Conservation (phyloP, 73 alveolate species). For the Diophrys sp. region DNA sequence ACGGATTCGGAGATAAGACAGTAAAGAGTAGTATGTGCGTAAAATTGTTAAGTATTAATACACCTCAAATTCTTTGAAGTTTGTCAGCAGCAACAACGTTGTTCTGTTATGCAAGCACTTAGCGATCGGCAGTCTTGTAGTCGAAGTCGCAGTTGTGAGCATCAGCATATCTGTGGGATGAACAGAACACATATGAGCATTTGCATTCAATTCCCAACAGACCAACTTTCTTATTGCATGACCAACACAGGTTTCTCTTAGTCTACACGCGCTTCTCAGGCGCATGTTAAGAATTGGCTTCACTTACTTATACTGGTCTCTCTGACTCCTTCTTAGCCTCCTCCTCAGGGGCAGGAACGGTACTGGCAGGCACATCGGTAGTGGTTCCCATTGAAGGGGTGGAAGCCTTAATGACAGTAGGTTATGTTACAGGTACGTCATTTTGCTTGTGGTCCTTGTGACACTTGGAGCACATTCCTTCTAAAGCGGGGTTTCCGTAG, state of each 20-base stretch:
- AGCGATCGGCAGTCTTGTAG: constrained; percentile 19
- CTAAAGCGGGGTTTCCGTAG: constrained; percentile 36
- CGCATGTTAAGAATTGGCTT: background rate
- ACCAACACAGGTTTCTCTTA: constrained; percentile 42
- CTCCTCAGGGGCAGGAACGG: constrained; percentile 5
- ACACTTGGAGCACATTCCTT: constrained; percentile 57
- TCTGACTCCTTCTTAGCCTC: background rate
- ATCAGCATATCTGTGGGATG: constrained; percentile 56
- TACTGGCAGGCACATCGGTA: background rate
- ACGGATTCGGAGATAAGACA: too few relatives aligned
- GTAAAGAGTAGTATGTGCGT: too few relatives aligned
- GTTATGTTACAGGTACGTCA: background rate
- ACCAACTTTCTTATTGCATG: constrained; percentile 54
- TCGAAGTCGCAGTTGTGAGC: constrained; percentile 54
- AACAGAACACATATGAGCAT: constrained; percentile 45
- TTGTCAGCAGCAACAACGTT: constrained; percentile 16
- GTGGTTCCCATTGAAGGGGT: background rate
- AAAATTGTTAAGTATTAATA: too few relatives aligned
- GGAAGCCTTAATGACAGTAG: background rate
- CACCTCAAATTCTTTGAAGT: constrained; percentile 24
- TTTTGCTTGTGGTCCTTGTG: constrained; percentile 23
- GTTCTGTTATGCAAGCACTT: constrained; percentile 27
- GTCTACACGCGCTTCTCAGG: constrained; percentile 24
- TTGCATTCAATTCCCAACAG: constrained; percentile 51
- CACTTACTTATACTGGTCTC: background rate